Evolutionary conservation across 495 filamentous ascomycete species (phyloP), one percentile per base, ranked within the genome.

Genomic region (Chlorociboria aeruginascens): DNA sequence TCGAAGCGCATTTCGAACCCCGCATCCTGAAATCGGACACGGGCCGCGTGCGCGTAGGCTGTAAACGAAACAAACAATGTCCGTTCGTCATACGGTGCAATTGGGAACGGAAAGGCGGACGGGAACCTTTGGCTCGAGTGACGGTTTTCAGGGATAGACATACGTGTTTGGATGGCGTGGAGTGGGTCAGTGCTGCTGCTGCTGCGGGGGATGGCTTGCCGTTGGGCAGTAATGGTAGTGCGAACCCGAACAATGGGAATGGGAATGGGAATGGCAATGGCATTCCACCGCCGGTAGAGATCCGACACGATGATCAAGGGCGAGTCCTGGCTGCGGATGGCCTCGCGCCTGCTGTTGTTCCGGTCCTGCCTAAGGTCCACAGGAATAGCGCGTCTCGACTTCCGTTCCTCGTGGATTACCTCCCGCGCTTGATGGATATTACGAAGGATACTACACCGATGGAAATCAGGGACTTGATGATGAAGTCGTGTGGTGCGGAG

Each of bases 11-110:
- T 42, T 67, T 64, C 55, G 64, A 64, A 43, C 64, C 64, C 8
- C 62, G 63, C 14, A 67, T 67, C 43, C 59, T 67, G 14, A 64
- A 67, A 45, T 59, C 56, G 17, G 64, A 67, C 44, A 64, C 61
- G 8, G 60, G 61, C 32, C 60, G 64, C 17, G 64, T 67, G 17
- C 61, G 64, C 37, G 64, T 64, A 17, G 64, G 64, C 20, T 67
- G 64, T 34, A 61, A 64, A 17, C 54, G 63, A 12, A 55, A 58
- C 33, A 56, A 60, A 17, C 55, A 63, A 39, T 67, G 64, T 42
- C 61, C 63, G 7, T 67, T 67, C 43, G 57, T 63, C 29, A 64
- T 67, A 25, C 52, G 64, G 13, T 62, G 60, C 30, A 67, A 66
- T 43, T 67, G 60, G 58, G 64, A 61, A 35, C 48, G 60, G 47